These are phyloP conservation scores for Microbotryum lychnidis-dioicae DNA, from an alignment of 1,284 basidiomycete species.

Conservation along the genomic window DNA sequence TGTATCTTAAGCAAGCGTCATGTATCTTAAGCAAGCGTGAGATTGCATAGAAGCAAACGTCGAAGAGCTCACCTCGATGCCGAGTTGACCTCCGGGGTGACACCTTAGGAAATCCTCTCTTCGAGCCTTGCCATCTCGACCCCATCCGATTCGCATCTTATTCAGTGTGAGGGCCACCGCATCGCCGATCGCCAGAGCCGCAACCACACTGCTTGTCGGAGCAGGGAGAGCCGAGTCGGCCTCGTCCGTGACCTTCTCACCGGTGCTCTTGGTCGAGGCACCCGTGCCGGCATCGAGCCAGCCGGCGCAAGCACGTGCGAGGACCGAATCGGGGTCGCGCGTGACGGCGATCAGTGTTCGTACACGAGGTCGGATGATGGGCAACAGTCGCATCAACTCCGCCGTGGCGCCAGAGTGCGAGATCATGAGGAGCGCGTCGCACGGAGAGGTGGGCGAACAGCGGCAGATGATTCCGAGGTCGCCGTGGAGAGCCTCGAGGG, in stretches of 20 bases:
- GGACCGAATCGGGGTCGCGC: conserved; percentile 35
- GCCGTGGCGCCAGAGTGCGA: conserved; percentile 41
- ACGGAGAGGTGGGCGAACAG: conserved; percentile 25
- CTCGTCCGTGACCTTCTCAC: conserved; percentile 30
- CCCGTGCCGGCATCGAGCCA: conserved; percentile 38
- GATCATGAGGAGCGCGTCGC: conserved; percentile 40
- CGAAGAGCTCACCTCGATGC: conserved; percentile 24
- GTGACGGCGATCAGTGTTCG: conserved; percentile 40
- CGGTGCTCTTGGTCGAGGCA: conserved; percentile 25
- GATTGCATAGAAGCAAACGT: background rate
- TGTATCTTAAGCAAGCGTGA: background rate
- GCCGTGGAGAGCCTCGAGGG: conserved; percentile 42
- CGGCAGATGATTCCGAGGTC: conserved; percentile 41
- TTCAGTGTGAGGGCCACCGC: conserved; percentile 37
- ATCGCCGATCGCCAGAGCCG: conserved; percentile 42
- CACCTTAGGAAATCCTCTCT: conserved; percentile 36
- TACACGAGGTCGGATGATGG: conserved; percentile 36
- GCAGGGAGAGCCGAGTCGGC: conserved; percentile 37
- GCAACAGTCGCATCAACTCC: conserved; percentile 40
- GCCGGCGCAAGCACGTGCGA: conserved; percentile 37
- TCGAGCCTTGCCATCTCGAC: conserved; percentile 28
- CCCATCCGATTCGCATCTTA: conserved; percentile 30
- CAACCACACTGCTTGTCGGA: conserved; percentile 40
- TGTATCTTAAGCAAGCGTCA: background rate
- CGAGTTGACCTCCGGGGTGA: conserved; percentile 41